phyloP scores from a whole-genome alignment of 2,329 filamentous ascomycete genomes.

The Fusarium humuli region DNA sequence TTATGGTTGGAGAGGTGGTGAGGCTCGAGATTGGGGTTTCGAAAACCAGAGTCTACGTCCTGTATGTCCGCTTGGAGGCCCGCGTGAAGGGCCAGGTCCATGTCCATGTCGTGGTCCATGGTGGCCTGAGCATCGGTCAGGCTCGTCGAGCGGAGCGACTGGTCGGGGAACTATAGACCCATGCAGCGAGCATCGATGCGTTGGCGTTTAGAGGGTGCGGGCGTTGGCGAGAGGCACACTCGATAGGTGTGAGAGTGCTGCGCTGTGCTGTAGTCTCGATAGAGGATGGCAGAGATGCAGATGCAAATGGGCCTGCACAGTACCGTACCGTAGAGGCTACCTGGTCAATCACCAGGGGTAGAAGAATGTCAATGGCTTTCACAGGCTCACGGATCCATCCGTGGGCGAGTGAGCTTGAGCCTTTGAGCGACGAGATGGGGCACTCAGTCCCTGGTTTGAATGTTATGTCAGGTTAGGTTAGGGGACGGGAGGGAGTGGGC shows the following conservation, averaged over 20 bases:
- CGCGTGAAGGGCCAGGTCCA: conserved; percentile 50
- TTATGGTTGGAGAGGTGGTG: conserved; percentile 47
- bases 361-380: conserved; percentile 30
- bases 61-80: conserved; percentile 47
- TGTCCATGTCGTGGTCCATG: conserved; percentile 59
- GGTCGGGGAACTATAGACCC: conserved; percentile 56
- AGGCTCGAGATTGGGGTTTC: conserved; percentile 43
- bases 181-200: conserved; percentile 62
- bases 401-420: conserved; percentile 34
- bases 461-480: conserved; percentile 25
- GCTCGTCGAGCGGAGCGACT: conserved; percentile 56
- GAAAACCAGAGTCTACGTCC: conserved; percentile 39
- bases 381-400: conserved; percentile 39
- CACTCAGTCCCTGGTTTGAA: conserved; percentile 31
- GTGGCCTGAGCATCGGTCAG: conserved; percentile 60
- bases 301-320: conserved; percentile 21
- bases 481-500: conserved; percentile 38
- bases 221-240: conserved; percentile 43
- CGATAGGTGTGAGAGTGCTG: conserved; percentile 40
- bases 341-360: conserved; percentile 28
- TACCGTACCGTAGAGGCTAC: conserved; percentile 3
- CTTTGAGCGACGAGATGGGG: conserved; percentile 35
- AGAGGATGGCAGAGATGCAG: conserved; percentile 25
- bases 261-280: conserved; percentile 13
- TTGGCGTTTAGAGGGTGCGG: conserved; percentile 55